Evolutionary conservation across 2,329 filamentous ascomycete genomes (phyloP), one percentile per base, ranked within the genome.

Genomic region (Aspergillus novofumigatus): DNA sequence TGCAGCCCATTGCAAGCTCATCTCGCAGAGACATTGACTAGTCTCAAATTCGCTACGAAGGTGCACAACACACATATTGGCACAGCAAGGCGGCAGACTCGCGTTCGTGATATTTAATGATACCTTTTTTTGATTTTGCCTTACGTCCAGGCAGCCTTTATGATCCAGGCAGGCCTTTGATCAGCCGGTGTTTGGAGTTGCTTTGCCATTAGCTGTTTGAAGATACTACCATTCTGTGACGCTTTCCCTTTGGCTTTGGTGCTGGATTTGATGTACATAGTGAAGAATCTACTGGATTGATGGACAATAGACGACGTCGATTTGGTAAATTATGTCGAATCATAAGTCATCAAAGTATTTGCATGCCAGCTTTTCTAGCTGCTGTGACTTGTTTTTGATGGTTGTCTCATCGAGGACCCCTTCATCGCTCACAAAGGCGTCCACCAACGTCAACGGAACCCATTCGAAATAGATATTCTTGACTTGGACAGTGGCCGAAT

Each of bases 41-140:
- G 92, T 80, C 81, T 99, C 74, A 89, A 94, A 69, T 99, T 99
- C 75, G 94, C 94, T 17, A 95, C 91, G 35, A 97, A 96, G 83
- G 92, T 92, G 54, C 69, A 74, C 77, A 95, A 95, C 71, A 96
- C 92, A 26, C 91, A 96, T 66, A 95, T 96, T 66, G 92, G 92
- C 58, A 93, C 91, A 0, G 92, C 92, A 45, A 95, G 74, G 62
- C 70, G 72, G 53, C 74, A 76, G 60, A 64, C 70, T 23, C 70
- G 68, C 47, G 68, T 75, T 54, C 72, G 72, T 52, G 73, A 75
- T 61, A 58, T 50, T 63, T 72, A 67, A 65, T 58, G 56, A 65
- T 67, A 65, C 59, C 59, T 59, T 41, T 59, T 59, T 52, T 55
- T 20, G 23, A 48, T 54, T 57, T 56, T 44, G 35, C 51, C 47